phyloP scores from a whole-genome alignment of 306 rosid species.

The Mimosa pudica region DNA sequence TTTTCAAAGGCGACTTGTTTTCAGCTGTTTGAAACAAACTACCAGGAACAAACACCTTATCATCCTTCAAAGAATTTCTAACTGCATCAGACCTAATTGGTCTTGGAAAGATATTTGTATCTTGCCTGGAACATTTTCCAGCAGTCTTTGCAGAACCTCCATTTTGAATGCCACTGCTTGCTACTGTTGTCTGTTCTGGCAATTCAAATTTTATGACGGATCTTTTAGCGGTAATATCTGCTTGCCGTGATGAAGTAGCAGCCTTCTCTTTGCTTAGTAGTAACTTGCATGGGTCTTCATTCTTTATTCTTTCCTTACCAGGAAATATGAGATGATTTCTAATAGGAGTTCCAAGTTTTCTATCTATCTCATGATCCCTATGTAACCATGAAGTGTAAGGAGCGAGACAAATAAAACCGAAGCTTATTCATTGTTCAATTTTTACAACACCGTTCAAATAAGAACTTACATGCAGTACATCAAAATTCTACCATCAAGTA shows the following conservation, averaged over 20 bases:
- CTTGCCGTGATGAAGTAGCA: conserved; percentile 28
- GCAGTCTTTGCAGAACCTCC: conserved; percentile 36
- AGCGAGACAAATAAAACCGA: conserved; percentile 8
- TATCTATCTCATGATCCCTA: conserved; percentile 60
- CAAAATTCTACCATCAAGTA: conserved; percentile 56
- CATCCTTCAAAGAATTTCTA: conserved; percentile 35
- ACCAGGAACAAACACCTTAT: conserved; percentile 14
- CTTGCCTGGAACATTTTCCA: conserved; percentile 29
- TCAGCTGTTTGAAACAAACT: conserved; percentile 22
- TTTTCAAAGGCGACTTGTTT: conserved; percentile 32
- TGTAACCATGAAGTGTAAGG: conserved; percentile 23
- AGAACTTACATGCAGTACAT: conserved; percentile 73
- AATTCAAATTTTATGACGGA: conserved; percentile 4
- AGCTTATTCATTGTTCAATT: conserved; percentile 8
- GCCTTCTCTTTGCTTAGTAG: conserved; percentile 33
- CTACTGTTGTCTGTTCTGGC: conserved; percentile 14
- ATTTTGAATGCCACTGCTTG: conserved; percentile 19
- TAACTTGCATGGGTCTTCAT: conserved; percentile 13
- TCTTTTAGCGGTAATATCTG: conserved; percentile 30
- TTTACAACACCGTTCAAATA: neutral
- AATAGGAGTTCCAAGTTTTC: conserved; percentile 46
- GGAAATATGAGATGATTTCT: conserved; percentile 65
- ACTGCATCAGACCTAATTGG: conserved; percentile 23
- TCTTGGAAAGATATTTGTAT: conserved; percentile 25
- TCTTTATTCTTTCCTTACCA: conserved; percentile 33